Percentiles rank a stretch among this genome's conserved stretches.
Conservation (phyloP, 352 stramenopile genomes). For the Pythium scleroteichum region DNA sequence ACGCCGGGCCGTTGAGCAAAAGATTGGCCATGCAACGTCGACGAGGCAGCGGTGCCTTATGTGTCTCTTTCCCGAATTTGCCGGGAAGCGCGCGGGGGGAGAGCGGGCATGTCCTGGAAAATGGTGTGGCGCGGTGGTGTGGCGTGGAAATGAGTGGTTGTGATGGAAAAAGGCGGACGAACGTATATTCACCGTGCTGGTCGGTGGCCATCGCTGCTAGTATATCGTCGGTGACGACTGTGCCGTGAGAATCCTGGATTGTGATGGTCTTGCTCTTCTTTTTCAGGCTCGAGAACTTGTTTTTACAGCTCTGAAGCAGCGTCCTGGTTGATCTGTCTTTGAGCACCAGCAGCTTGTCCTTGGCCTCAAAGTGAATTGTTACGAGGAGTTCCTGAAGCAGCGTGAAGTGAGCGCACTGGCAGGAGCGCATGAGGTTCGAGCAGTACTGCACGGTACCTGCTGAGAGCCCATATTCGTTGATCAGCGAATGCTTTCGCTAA, state of each 20-base stretch:
- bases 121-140: conserved; percentile 31
- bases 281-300: conserved; percentile 41
- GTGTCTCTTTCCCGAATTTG: conserved; percentile 73
- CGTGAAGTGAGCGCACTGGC: too few relatives aligned
- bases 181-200: conserved; percentile 35
- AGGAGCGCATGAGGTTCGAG: too few relatives aligned
- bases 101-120: conserved; percentile 18
- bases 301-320: conserved; percentile 36
- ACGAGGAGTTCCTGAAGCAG: conserved; percentile 43
- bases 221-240: conserved; percentile 25
- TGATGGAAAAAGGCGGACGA: conserved; percentile 1
- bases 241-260: conserved; percentile 37
- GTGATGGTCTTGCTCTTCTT: conserved; percentile 24
- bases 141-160: conserved; percentile 25
- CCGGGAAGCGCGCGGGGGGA: conserved; percentile 42
- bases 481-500: conserved; percentile 24
- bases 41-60: conserved; percentile 38
- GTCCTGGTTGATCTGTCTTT: conserved; percentile 34
- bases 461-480: too few relatives aligned
- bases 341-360: conserved; percentile 42
- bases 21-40: conserved; percentile 59
- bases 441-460: too few relatives aligned
- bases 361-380: conserved; percentile 33
- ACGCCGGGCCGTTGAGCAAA: conserved; percentile 26
- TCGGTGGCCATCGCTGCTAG: conserved; percentile 30